A percentile compares a stretch with the other conserved stretches of the same genome.
Conservation (phyloP, 2,329 filamentous ascomycete genomes). For the Penicillium sp. region DNA sequence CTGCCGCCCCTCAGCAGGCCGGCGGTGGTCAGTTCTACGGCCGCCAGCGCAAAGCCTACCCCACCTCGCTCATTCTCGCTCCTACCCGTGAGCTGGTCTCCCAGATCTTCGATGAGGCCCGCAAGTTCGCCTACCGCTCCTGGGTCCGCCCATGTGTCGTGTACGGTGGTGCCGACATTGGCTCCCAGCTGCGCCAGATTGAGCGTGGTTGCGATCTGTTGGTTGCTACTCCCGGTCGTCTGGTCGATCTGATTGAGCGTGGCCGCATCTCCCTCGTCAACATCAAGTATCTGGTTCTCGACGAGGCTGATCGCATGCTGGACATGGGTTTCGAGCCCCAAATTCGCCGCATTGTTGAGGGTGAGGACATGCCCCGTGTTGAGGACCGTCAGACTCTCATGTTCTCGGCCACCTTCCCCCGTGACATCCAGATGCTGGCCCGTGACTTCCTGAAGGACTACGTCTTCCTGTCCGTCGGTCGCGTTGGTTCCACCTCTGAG, state of each 20-base stretch:
- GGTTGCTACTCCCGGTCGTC: conserved; percentile 93
- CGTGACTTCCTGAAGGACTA: conserved; percentile 99
- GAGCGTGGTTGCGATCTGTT: conserved; percentile 96
- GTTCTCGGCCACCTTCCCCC: conserved; percentile 99
- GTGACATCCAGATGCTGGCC: conserved; percentile 98
- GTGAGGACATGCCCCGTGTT: conserved; percentile 92
- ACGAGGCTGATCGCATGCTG: conserved; percentile 99
- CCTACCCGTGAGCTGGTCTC: conserved; percentile 98
- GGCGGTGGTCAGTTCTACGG: conserved; percentile 70
- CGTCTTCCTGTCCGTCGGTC: conserved; percentile 96
- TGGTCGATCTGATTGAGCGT: conserved; percentile 97
- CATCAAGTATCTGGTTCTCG: conserved; percentile 98
- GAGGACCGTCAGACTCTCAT: conserved; percentile 93
- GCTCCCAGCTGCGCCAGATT: conserved; percentile 95
- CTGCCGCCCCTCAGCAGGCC: conserved; percentile 63
- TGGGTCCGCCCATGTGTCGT: conserved; percentile 99
- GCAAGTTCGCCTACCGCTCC: conserved; percentile 98
- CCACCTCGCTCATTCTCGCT: conserved; percentile 91
- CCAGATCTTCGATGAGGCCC: conserved; percentile 95
- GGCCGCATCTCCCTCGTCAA: conserved; percentile 95
- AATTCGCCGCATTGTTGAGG: conserved; percentile 97
- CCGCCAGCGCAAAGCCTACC: conserved; percentile 96
- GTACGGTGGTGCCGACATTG: conserved; percentile 98
- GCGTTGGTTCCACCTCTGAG: conserved; percentile 98
- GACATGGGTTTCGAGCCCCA: conserved; percentile 99